Evolutionary conservation across 257 asterid genomes (phyloP).

Genomic region (Primulina eburnea): DNA sequence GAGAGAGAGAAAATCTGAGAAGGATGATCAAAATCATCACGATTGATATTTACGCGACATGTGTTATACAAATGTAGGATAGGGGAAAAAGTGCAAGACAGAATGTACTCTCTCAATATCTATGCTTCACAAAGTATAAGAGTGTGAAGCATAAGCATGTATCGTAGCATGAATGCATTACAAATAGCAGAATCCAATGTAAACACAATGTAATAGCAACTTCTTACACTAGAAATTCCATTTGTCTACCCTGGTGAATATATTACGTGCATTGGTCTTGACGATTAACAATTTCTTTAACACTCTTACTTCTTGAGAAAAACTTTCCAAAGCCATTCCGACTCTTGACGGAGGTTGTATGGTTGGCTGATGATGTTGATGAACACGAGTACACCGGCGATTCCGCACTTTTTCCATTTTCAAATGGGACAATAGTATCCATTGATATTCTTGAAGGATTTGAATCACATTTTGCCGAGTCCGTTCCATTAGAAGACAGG

Average conservation of each 20-base stretch:
- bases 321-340: conserved; percentile 56
- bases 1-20: conserved; percentile 42
- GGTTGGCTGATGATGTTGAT: conserved; percentile 31
- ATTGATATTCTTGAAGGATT: conserved; percentile 28
- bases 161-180: neutral
- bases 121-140: neutral
- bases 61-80: neutral
- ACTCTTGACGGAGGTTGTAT: conserved; percentile 30
- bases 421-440: conserved; percentile 25
- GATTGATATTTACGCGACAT: conserved; percentile 32
- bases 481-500: conserved; percentile 29
- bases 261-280: conserved; percentile 28
- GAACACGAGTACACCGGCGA: conserved; percentile 38
- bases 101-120: neutral
- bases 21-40: conserved; percentile 32
- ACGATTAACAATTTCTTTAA: conserved; percentile 41
- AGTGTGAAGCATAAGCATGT: neutral
- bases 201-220: neutral
- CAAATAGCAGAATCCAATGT: neutral
- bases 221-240: neutral
- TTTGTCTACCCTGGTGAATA: neutral
- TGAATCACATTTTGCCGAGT: conserved; percentile 26
- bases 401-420: conserved; percentile 40
- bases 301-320: conserved; percentile 55
- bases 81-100: neutral